Conservation (phyloP, 1,284 basidiomycete genomes). For the Sporisorium graminicola region DNA sequence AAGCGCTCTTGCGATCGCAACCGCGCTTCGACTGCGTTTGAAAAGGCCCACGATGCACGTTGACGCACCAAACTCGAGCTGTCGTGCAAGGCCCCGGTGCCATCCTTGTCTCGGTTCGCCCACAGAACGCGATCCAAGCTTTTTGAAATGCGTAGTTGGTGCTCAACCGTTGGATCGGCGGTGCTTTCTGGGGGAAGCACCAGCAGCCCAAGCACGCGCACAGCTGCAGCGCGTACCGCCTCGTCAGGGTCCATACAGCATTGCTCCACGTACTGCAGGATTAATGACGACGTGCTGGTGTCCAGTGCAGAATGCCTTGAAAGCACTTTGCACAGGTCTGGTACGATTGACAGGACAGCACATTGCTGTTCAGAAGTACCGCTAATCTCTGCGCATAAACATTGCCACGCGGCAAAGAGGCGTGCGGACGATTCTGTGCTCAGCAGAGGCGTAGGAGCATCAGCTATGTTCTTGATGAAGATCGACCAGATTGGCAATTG, state of each 20-base stretch:
- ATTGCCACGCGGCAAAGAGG: background rate
- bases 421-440: background rate
- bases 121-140: conserved; percentile 9
- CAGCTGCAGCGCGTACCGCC: conserved; percentile 34
- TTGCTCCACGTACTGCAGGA: conserved; percentile 17
- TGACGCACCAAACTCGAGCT: conserved; percentile 42
- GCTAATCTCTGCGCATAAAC: background rate
- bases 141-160: background rate
- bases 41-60: conserved; percentile 37
- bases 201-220: conserved; percentile 38
- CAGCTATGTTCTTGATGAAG: conserved; percentile 24
- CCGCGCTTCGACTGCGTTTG: conserved; percentile 29
- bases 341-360: conserved; percentile 2
- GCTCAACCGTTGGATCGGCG: background rate
- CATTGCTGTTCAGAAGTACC: conserved; percentile 17
- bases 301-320: conserved; percentile 2
- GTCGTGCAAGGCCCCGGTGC: conserved; percentile 14
- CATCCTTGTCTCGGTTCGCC: background rate
- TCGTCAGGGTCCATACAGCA: conserved; percentile 20
- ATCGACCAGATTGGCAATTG: conserved; percentile 15
- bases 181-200: conserved; percentile 22
- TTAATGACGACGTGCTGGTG: background rate
- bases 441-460: conserved; percentile 5
- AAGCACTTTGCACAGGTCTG: conserved; percentile 24
- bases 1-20: background rate